Evolutionary conservation across 257 asterid species (phyloP), one percentile per base, ranked within the genome.

Genomic region (Solanum pinnatisectum): DNA sequence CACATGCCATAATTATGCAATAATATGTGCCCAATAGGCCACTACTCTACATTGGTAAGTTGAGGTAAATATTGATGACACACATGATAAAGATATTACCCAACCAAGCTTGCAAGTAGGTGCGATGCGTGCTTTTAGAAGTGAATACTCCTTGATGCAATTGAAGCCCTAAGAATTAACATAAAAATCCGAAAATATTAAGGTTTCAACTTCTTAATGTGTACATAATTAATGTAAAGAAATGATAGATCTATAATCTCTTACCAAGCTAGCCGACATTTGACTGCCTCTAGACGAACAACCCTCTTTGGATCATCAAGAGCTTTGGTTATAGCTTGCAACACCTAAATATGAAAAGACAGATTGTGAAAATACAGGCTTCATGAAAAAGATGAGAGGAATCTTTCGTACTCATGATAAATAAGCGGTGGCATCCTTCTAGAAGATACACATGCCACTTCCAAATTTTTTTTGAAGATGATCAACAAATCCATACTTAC

Each of bases 261-360:
- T 87, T 87, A 95, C 99, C 99, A 97, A 87, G 98, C 95, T 70
- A 92, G 97, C n/a, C 94, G 94, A 81, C 99, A 96, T 91, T 93
- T 95, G 88, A 94, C 98, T 52, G 98, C 99, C 91, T 94, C 98
- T 92, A 91, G 95, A 87, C 99, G 96, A 87, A 97, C 98, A 78
- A 67, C 90, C 88, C 98, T 90, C 93, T 97, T 97, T 63, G 96
- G 98, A 91, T 97, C 99, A 91, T 95, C 98, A 67, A 97, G 95
- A 86, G 96, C 97, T 90, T 92, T 93, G 84, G 93, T 87, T 87
- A 92, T 87, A 73, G 99, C 97, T 92, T 56, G 94, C 90, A 93
- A 89, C 89, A 97, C 98, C 99, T 96, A 79, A n/a, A 86, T 89
- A 92, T 81, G n/a, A 49, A 25, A 86, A 40, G 37, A 88, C 37